Evolutionary conservation across 2,329 filamentous ascomycete genomes (phyloP).

Genomic region (Colletotrichum neosansevieriae): DNA sequence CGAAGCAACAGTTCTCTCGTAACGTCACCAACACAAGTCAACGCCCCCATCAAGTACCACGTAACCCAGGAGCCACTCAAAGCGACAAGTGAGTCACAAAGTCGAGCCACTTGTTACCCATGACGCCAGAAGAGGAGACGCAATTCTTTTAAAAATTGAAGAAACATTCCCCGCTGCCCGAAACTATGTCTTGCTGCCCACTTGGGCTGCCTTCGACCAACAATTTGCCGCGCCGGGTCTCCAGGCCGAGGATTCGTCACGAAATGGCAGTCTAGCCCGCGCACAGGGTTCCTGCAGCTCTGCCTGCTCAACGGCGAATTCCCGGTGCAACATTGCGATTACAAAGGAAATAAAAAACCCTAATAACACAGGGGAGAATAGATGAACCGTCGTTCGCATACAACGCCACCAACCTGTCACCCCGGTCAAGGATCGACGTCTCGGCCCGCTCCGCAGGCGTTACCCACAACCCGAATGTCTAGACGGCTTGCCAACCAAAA

Average conservation of each 20-base stretch:
- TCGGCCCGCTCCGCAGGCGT: conserved; percentile 34
- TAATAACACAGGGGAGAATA: conserved; percentile 12
- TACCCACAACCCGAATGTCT: conserved; percentile 24
- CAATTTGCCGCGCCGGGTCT: not conserved
- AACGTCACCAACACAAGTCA: not conserved
- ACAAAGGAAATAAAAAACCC: conserved; percentile 1
- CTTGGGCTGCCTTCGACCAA: not conserved
- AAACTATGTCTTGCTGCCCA: not conserved
- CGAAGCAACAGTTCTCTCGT: no score
- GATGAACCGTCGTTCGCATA: conserved; percentile 21
- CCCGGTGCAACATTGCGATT: not conserved
- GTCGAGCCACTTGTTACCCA: not conserved
- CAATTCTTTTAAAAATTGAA: not conserved
- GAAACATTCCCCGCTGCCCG: not conserved
- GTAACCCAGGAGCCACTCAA: not conserved
- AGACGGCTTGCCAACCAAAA: not conserved
- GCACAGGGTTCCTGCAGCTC: conserved; percentile 12
- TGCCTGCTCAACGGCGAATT: conserved; percentile 2
- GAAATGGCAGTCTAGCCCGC: not conserved
- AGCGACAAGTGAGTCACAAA: not conserved
- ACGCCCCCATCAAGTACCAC: not conserved
- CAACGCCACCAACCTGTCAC: not conserved
- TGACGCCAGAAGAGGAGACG: conserved; percentile 8
- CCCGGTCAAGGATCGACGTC: conserved; percentile 25
- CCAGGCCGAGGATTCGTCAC: not conserved